Evolutionary conservation across 257 asterid genomes (phyloP).

Genomic region (Leonotis leonurus): DNA sequence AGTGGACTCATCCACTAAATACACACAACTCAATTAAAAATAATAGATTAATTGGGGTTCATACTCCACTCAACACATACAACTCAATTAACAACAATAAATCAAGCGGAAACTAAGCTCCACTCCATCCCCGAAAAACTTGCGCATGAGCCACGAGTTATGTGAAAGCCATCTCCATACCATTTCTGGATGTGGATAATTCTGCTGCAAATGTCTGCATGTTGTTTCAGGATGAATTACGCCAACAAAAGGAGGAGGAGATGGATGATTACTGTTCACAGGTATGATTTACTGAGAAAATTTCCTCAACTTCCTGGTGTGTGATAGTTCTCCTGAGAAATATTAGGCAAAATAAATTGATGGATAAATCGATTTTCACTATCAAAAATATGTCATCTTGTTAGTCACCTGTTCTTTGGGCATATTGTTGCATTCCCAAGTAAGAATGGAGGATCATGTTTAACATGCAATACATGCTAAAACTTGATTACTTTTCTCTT

Average conservation of each 20-base stretch:
- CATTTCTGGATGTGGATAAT: conserved; percentile 1
- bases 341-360: background rate
- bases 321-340: background rate
- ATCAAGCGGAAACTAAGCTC: too few relatives aligned
- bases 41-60: too few relatives aligned
- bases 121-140: too few relatives aligned
- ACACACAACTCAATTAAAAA: too few relatives aligned
- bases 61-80: too few relatives aligned
- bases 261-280: conserved; percentile 97
- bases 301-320: conserved; percentile 1
- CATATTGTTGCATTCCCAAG: background rate
- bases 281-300: conserved; percentile 38
- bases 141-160: too few relatives aligned
- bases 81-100: too few relatives aligned
- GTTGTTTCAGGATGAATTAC: conserved; percentile 78
- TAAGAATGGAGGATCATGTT: background rate
- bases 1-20: too few relatives aligned
- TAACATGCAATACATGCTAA: background rate
- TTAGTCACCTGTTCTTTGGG: background rate
- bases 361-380: background rate
- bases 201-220: conserved; percentile 7
- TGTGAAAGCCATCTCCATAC: conserved; percentile 1
- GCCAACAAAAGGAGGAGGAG: conserved; percentile 88
- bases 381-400: background rate
- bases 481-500: too few relatives aligned